phyloP scores from a whole-genome alignment of 2,329 filamentous ascomycete genomes.

The Xylaria sp. region DNA sequence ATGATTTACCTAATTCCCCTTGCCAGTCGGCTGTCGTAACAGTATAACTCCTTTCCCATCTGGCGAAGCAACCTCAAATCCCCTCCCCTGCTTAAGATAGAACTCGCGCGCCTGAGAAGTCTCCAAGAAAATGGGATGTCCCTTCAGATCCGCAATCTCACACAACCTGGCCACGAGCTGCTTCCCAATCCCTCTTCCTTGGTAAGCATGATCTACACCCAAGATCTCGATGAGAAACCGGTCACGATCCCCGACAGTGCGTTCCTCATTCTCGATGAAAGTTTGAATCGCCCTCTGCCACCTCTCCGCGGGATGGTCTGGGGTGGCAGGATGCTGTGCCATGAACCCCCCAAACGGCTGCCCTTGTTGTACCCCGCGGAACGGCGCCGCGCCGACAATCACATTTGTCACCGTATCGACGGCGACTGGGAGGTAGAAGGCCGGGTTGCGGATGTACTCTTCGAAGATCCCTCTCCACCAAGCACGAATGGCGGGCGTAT shows the following conservation, averaged over 20 bases:
- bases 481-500: not conserved
- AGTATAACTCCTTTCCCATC: not conserved
- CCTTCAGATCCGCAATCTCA: not conserved
- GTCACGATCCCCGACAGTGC: not conserved
- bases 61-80: not conserved
- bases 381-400: not conserved
- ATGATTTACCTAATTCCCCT: not conserved
- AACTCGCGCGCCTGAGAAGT: not conserved
- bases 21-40: not conserved
- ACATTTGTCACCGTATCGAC: not conserved
- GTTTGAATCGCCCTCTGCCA: not conserved
- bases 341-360: not conserved
- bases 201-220: not conserved
- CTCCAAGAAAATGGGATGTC: not conserved
- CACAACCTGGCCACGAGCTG: not conserved
- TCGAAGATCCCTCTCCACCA: not conserved
- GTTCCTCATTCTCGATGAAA: not conserved
- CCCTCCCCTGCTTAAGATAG: not conserved
- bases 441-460: not conserved
- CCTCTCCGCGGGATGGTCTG: not conserved
- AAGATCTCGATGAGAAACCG: not conserved
- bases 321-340: not conserved
- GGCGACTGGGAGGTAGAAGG: not conserved
- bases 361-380: not conserved
- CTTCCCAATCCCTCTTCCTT: not conserved